Base-by-base conservation (phyloP, 75 land plant species). In the Picea sitchensis region DNA sequence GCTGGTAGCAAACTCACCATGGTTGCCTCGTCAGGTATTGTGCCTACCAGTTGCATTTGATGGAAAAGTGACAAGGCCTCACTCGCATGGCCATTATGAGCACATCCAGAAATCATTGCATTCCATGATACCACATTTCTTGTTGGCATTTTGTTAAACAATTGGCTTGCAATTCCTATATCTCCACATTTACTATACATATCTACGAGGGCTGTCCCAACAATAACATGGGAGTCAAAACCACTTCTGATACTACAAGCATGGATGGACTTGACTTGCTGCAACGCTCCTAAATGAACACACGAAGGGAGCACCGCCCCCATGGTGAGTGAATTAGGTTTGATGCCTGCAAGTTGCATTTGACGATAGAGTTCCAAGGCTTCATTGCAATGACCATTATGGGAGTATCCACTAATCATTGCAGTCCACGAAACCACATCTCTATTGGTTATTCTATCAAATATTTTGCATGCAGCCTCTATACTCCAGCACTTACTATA, bases 401-500 rank as follows among this genome's bases (percentile, higher is more conserved):
- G 82, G 44, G 81, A 84, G 58, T 81, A 88, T 5, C 90, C 89
- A 26, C 69, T 67, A 17, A 86, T 88, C 83, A 88, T 88, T 13
- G 90, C 79, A 76, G 81, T 88, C 87, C 91, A 89, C 26, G 88
- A 86, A n/a, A 89, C 87, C 18, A 81, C 65, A 51, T 82, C 73
- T 65, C 78, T 87, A 23, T 56, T 63, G 20, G 9, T 2, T 61
- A 90, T 82, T 21, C 36, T 47, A 14, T 87, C 85, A 74, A 84
- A 84, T 14, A 76, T 36, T 14, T 47, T 11, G 30, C 4, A 3
- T 65, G 83, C 86, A 65, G 56, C 56, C 4, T 78, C 71, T 14
- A 78, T 41, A 60, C 71, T 63, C 4, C 95, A 91, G 54, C 90
- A 89, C 63, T 89, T 93, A 3, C 84, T 78, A 78, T 93, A 93